phyloP scores from a whole-genome alignment of 1,284 basidiomycete genomes.

The Ganoderma sinense region DNA sequence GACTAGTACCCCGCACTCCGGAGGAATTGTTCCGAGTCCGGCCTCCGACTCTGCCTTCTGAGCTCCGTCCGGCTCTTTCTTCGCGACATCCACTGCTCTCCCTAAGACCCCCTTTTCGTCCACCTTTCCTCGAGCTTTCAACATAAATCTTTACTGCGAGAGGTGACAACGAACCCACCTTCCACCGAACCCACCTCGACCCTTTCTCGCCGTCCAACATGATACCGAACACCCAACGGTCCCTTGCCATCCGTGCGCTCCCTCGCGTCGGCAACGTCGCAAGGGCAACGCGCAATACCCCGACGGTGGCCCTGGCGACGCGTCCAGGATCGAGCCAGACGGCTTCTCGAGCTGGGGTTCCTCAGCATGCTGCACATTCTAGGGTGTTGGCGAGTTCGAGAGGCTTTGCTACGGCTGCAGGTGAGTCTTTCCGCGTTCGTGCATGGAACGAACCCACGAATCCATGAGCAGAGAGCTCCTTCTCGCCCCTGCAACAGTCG shows the following conservation, averaged over 20 bases:
- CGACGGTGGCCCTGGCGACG: not conserved
- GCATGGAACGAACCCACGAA: not conserved
- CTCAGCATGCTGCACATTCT: not conserved
- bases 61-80: not conserved
- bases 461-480: slow-evolving; percentile 10
- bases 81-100: not conserved
- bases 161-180: not conserved
- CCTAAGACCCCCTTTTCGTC: not conserved
- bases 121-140: not conserved
- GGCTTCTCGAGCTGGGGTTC: not conserved
- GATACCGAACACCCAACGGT: slow-evolving; percentile 26
- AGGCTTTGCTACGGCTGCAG: slow-evolving; percentile 29
- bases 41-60: not conserved
- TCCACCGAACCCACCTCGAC: not conserved
- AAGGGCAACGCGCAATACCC: slow-evolving; percentile 1
- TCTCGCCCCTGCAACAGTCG: slow-evolving; percentile 13
- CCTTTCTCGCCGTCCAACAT: not conserved
- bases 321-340: not conserved
- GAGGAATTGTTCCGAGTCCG: not conserved
- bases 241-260: slow-evolving; percentile 22
- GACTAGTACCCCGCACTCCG: not conserved
- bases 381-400: not conserved
- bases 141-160: not conserved
- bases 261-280: slow-evolving; percentile 15
- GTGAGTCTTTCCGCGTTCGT: too few relatives aligned